Conservation (phyloP, 805 yeast species). For the Candida takata region DNA sequence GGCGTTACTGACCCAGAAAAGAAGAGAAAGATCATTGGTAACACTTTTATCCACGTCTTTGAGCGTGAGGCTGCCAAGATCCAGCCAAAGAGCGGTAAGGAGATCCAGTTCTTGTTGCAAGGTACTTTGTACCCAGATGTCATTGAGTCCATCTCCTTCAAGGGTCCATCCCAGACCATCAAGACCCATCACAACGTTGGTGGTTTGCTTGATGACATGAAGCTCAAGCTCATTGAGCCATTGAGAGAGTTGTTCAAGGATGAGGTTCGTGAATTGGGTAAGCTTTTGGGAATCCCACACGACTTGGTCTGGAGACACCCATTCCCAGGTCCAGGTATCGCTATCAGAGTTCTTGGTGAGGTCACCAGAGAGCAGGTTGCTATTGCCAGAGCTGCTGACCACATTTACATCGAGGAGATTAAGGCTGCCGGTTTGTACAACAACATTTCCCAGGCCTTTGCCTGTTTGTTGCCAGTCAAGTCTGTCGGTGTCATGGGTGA, state of each 20-base stretch:
- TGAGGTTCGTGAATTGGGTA: slow-evolving; percentile 96
- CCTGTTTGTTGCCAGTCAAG: slow-evolving; percentile 93
- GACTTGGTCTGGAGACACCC: slow-evolving; percentile 99
- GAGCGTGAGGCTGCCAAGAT: slow-evolving; percentile 93
- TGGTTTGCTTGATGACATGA: slow-evolving; percentile 96
- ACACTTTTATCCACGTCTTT: slow-evolving; percentile 94
- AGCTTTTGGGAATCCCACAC: slow-evolving; percentile 88
- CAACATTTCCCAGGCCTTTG: slow-evolving; percentile 95
- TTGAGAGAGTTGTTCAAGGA: slow-evolving; percentile 97
- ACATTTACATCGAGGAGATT: slow-evolving; percentile 93
- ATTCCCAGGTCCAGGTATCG: slow-evolving; percentile 99
- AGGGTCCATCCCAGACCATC: slow-evolving; percentile 99
- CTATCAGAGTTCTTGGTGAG: slow-evolving; percentile 96
- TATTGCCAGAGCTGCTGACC: slow-evolving; percentile 96
- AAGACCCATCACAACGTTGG: slow-evolving; percentile 99
- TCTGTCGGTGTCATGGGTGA: slow-evolving; percentile 99
- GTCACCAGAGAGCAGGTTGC: slow-evolving; percentile 89
- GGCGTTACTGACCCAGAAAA: slow-evolving; percentile 98
- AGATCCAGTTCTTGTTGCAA: slow-evolving; percentile 88
- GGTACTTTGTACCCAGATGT: slow-evolving; percentile 99
- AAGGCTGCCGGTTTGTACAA: slow-evolving; percentile 87
- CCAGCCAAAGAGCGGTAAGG: slow-evolving; percentile 82
- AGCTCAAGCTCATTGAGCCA: slow-evolving; percentile 96
- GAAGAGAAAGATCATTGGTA: slow-evolving; percentile 97
- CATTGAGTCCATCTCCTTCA: slow-evolving; percentile 96